A percentile compares a stretch with the other conserved stretches of the same genome.
Evolutionary conservation across 257 asterid genomes (phyloP).

Genomic region (Rubia yunnanensis): DNA sequence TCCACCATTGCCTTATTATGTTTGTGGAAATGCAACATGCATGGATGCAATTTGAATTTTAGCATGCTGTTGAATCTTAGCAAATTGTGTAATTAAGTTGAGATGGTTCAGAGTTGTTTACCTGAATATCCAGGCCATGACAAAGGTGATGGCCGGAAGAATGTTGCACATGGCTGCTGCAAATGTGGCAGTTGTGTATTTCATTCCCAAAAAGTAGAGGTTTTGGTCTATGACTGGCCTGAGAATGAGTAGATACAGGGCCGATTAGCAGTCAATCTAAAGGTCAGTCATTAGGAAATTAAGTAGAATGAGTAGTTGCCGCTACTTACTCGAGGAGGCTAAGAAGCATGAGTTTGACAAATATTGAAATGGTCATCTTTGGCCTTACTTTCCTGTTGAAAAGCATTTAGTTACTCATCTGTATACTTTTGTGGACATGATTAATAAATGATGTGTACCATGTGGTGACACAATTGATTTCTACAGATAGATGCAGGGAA

Average conservation of each 20-base stretch:
- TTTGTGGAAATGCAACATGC: background rate
- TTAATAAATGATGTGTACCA: background rate
- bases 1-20: background rate
- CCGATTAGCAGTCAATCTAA: constrained; percentile 2
- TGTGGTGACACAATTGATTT: background rate
- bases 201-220: constrained; percentile 88
- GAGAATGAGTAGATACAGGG: constrained; percentile 6
- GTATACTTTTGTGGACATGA: background rate
- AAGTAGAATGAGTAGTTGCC: background rate
- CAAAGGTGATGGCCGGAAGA: constrained; percentile 88
- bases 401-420: background rate
- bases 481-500: background rate
- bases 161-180: constrained; percentile 97
- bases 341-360: constrained; percentile 52
- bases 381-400: constrained; percentile 78
- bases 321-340: constrained; percentile 70
- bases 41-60: background rate
- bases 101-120: constrained; percentile 4
- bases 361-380: constrained; percentile 60
- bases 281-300: background rate
- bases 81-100: background rate
- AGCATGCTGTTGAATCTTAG: background rate
- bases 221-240: constrained; percentile 97
- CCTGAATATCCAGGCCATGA: constrained; percentile 88
- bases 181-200: constrained; percentile 90